phyloP scores from a whole-genome alignment of 805 yeast genomes.

The Candida nemodendra region DNA sequence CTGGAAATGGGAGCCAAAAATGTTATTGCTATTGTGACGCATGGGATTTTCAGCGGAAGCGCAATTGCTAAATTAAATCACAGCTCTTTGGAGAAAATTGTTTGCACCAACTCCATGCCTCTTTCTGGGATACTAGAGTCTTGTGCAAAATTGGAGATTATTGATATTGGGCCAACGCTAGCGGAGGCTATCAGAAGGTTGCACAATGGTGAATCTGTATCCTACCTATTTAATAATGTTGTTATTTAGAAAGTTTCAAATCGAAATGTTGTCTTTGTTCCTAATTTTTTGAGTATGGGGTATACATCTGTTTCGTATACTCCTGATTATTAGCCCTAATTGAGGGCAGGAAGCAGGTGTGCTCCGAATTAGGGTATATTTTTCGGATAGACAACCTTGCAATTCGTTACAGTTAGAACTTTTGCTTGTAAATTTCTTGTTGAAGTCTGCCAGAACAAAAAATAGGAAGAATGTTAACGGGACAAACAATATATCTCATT shows the following conservation, averaged over 20 bases:
- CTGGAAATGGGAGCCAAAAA: constrained; percentile 76
- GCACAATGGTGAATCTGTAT: constrained; percentile 94
- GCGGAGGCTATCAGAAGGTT: constrained; percentile 94
- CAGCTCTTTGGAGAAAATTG: constrained; percentile 66
- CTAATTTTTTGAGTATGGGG: too few species aligned
- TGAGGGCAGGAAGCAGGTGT: too few species aligned
- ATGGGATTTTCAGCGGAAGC: constrained; percentile 86
- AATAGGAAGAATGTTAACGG: too few species aligned
- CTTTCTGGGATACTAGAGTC: constrained; percentile 56
- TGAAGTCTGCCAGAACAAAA: too few species aligned
- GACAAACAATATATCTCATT: too few species aligned
- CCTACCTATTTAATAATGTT: constrained; percentile 77
- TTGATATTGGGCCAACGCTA: constrained; percentile 81
- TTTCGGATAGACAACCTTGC: too few species aligned
- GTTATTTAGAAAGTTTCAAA: constrained; percentile 22
- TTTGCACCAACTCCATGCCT: constrained; percentile 94
- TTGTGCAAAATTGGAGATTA: constrained; percentile 71
- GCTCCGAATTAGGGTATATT: too few species aligned
- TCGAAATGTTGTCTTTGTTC: too few species aligned
- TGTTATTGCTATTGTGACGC: constrained; percentile 93
- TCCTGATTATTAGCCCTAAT: too few species aligned
- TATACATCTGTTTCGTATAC: too few species aligned
- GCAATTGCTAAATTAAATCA: constrained; percentile 73
- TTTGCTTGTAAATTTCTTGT: too few species aligned
- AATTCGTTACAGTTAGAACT: too few species aligned